Evolutionary conservation across 1,284 basidiomycete genomes (phyloP).

Genomic region (Irpex lacteus): DNA sequence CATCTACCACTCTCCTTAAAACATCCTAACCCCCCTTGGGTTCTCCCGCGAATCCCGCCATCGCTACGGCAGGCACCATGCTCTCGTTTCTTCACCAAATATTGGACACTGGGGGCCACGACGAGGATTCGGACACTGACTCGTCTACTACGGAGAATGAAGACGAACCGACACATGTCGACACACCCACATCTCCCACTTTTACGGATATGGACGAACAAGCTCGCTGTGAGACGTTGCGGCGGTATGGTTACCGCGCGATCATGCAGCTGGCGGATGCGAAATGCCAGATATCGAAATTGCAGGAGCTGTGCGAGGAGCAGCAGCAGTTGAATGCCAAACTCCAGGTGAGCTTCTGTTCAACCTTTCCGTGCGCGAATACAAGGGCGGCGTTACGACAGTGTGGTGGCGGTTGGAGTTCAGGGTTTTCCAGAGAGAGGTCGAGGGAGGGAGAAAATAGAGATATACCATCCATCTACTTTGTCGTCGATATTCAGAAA

Average conservation of each 20-base stretch:
- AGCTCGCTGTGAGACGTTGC: not conserved
- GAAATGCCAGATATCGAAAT: not conserved
- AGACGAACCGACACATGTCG: not conserved
- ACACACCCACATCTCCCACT: not conserved
- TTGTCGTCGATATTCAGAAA: not conserved
- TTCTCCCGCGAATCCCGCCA: not conserved
- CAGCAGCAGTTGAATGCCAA: conserved; percentile 1
- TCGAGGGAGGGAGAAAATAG: not conserved
- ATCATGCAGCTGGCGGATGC: conserved; percentile 14
- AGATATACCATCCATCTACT: not conserved
- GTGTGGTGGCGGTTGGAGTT: not conserved
- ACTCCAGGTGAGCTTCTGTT: conserved; percentile 7
- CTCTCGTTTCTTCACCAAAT: not conserved
- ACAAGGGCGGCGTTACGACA: not conserved
- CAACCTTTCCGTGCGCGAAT: not conserved
- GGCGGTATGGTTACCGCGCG: conserved; percentile 8
- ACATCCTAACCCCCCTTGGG: not conserved
- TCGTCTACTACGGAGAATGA: not conserved
- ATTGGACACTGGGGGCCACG: not conserved
- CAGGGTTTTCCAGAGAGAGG: not conserved
- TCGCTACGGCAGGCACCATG: not conserved
- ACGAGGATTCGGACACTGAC: not conserved
- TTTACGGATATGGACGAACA: not conserved
- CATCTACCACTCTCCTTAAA: not conserved
- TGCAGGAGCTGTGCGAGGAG: not conserved